Percentiles rank a stretch among this genome's conserved stretches.
These are phyloP conservation scores for Amylostereum areolatum DNA, from an alignment of 1,284 basidiomycete genomes.

Conservation along the genomic window DNA sequence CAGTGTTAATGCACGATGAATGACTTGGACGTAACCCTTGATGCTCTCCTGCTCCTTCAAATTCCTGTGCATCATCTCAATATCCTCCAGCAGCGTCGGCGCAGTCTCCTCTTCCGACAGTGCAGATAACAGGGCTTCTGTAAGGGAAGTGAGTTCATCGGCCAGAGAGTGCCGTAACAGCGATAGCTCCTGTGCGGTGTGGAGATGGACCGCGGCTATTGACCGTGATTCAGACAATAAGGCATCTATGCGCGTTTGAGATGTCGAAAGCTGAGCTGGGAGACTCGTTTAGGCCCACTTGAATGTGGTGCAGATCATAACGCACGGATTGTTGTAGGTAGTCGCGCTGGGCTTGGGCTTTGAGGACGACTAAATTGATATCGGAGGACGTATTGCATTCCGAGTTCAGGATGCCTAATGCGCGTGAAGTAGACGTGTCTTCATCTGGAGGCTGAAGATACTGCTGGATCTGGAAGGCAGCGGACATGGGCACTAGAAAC, in stretches of 20 bases:
- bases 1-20: slow-evolving; percentile 65
- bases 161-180: slow-evolving; percentile 71
- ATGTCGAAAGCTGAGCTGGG: slow-evolving; percentile 54
- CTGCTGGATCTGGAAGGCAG: neutral
- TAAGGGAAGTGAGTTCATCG: slow-evolving; percentile 68
- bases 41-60: slow-evolving; percentile 72
- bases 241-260: slow-evolving; percentile 37
- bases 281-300: slow-evolving; percentile 16
- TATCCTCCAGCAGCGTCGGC: slow-evolving; percentile 71
- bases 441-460: neutral
- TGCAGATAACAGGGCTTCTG: slow-evolving; percentile 58
- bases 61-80: slow-evolving; percentile 68
- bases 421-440: neutral
- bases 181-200: slow-evolving; percentile 66
- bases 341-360: slow-evolving; percentile 16
- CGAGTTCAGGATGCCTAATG: slow-evolving; percentile 32
- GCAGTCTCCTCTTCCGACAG: slow-evolving; percentile 37
- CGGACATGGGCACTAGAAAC: neutral
- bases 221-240: slow-evolving; percentile 40
- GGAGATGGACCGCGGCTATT: slow-evolving; percentile 39
- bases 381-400: slow-evolving; percentile 41
- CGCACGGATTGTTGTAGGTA: slow-evolving; percentile 22
- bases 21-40: slow-evolving; percentile 68
- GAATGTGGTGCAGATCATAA: neutral
- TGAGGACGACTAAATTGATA: slow-evolving; percentile 25